Percentiles rank a stretch among this genome's conserved stretches.
phyloP scores from a whole-genome alignment of 108 stramenopile genomes.

The Epithemia pelagica region DNA sequence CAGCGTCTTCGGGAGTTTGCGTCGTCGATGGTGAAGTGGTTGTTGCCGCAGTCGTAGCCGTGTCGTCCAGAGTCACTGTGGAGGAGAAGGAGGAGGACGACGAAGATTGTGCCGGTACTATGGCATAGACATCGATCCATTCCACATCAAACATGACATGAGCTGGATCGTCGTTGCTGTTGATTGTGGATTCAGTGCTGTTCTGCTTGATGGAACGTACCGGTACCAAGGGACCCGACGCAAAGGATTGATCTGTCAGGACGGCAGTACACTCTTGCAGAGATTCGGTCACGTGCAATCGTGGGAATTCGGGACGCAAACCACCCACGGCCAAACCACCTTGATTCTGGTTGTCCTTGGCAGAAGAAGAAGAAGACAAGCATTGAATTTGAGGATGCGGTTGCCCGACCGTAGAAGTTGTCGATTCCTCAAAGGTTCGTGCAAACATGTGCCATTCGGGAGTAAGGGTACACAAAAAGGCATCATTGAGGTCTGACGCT shows the following conservation, averaged over 20 bases:
- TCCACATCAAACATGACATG: slow-evolving; percentile 23
- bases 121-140: slow-evolving; percentile 25
- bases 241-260: slow-evolving; percentile 19
- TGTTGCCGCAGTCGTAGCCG: background rate
- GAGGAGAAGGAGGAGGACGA: background rate
- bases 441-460: slow-evolving; percentile 7
- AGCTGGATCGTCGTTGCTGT: background rate
- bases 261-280: slow-evolving; percentile 23
- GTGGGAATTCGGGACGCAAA: slow-evolving; percentile 14
- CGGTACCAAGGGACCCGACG: slow-evolving; percentile 18
- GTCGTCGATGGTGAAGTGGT: background rate
- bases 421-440: background rate
- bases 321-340: slow-evolving; percentile 28
- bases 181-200: background rate
- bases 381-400: background rate
- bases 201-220: no score
- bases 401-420: no score
- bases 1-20: background rate
- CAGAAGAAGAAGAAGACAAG: slow-evolving; percentile 8
- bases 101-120: background rate
- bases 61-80: no score
- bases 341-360: background rate
- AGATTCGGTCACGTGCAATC: slow-evolving; percentile 23
- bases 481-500: background rate
- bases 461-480: slow-evolving; percentile 14